Evolutionary conservation across 2,329 filamentous ascomycete genomes (phyloP), one percentile per base, ranked within the genome.

Genomic region (Plenodomus biglobosus): DNA sequence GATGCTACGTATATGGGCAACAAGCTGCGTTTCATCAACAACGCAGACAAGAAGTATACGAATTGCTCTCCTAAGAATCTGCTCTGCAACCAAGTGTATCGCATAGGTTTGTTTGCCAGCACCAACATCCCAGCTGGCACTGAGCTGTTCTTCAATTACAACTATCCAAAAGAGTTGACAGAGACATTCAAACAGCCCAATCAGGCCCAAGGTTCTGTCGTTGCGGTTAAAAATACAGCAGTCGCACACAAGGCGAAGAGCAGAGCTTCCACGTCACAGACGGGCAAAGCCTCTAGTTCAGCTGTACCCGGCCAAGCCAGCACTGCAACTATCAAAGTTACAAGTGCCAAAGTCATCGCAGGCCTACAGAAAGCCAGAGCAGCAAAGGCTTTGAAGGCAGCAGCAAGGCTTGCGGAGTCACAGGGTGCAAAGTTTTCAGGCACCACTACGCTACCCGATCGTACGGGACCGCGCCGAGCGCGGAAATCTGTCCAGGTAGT

Each of bases 121-220:
- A 77, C 82, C 1, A 79, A 86, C 35, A 87, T 94, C 62, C 77
- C 80, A 49, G 77, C 81, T 3, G 89, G 89, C 19, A 85, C 90
- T 52, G 89, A 94, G 69, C 74, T 95, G 0, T 87, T 90, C 65
- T 95, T 92, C 70, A 83, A 92, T 64, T 94, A 95, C 59, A 87
- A 87, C 21, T 69, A 68, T 39, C 48, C 54, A 0, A 49, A 58
- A 20, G 56, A 64, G 30, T 40, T 51, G 19, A 64, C 45, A 3
- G 55, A 52, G 32, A 42, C 55, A 22, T 68, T 67, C 49, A 56
- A 61, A 38, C 55, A 64, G 18, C 61, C 61, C 20, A 55, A 50
- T 19, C 36, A 32, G 27, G 27, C 27, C 6, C 27, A 6, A 32
- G 27, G 27, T 11, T 8, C 27, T 15, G 27, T 50, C 7, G 45